Base-by-base conservation (phyloP, 306 rosid genomes). In the Casuarina glauca region DNA sequence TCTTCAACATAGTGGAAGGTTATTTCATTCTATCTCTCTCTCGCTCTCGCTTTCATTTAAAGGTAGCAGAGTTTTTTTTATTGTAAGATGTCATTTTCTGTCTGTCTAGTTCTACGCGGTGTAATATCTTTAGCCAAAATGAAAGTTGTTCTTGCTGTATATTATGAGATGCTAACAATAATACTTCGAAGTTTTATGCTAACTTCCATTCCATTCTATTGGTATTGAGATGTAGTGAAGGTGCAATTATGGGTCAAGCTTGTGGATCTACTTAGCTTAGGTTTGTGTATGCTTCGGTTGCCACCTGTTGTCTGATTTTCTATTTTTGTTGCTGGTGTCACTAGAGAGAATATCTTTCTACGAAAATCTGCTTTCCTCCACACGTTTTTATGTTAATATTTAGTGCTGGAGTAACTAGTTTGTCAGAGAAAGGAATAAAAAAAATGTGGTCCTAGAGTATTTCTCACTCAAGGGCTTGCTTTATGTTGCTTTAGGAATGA, bases 81-180 rank as follows among this genome's bases (percentile, higher is more conserved):
- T 7, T 42, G 35, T 4, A 42, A 16, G 9, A 67, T 51, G 42
- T 16, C 5, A 42, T 49, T 43, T 67, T 67, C 71, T 38, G 46
- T 16, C 16, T 38, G 46, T 63, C 8, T 41, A 42, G 50, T 16
- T 41, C 42, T 17, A 67, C 9, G 71, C 35, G 71, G n/a, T 67
- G 71, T 8, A 42, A 44, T 42, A 41, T 67, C 63, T 62, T 58
- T 57, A 48, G 73, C 57, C n/a, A 3, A 17, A 42, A 44, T 58
- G 70, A 53, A 81, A 67, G n/a, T 42, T 11, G 1, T 66, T 73
- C 45, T 52, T 16, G 7, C 26, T 82, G 81, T 82, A 82, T 53
- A 73, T 41, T 72, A 20, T 69, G 35, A 12, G 71, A 67, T 12
- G 72, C 45, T 73, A 54, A 43, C 71, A 7, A 67, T 63, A 44